These are phyloP conservation scores for Trifolium pratense DNA, from an alignment of 306 rosid species.

Conservation along the genomic window DNA sequence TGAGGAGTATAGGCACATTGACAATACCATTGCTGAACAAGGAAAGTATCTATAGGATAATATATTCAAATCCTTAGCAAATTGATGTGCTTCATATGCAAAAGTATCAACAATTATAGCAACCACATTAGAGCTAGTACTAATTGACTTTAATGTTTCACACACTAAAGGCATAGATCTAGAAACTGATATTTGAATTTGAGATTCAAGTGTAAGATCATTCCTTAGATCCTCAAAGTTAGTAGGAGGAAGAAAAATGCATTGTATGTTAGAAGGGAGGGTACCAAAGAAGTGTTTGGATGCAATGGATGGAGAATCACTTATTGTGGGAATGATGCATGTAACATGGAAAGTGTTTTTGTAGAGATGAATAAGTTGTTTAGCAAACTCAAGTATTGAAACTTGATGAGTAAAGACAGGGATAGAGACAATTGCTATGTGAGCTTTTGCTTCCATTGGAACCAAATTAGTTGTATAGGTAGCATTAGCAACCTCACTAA, in stretches of 20 bases:
- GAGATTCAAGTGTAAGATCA: neutral
- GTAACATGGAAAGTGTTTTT: constrained; percentile 36
- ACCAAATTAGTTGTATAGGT: neutral
- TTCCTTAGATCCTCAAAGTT: constrained; percentile 25
- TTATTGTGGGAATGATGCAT: constrained; percentile 48
- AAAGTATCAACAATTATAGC: constrained; percentile 46
- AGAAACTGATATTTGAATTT: constrained; percentile 27
- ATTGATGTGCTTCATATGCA: constrained; percentile 37
- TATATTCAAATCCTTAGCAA: constrained; percentile 40
- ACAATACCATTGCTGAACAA: constrained; percentile 41
- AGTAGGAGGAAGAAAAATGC: constrained; percentile 46
- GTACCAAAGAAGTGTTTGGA: constrained; percentile 29
- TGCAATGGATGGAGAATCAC: neutral
- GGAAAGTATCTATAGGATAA: constrained; percentile 48
- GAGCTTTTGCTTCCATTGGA: constrained; percentile 46
- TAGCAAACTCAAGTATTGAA: constrained; percentile 49
- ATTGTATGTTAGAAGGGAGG: constrained; percentile 39
- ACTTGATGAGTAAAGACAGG: constrained; percentile 45
- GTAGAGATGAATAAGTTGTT: constrained; percentile 37
- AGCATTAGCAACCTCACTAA: neutral
- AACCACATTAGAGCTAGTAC: neutral
- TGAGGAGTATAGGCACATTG: constrained; percentile 32
- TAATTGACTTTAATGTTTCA: constrained; percentile 27
- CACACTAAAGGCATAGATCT: constrained; percentile 35
- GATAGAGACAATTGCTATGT: constrained; percentile 42